These are phyloP conservation scores for Aspergillus udagawae DNA, from an alignment of 2,329 filamentous ascomycete species.

Conservation along the genomic window DNA sequence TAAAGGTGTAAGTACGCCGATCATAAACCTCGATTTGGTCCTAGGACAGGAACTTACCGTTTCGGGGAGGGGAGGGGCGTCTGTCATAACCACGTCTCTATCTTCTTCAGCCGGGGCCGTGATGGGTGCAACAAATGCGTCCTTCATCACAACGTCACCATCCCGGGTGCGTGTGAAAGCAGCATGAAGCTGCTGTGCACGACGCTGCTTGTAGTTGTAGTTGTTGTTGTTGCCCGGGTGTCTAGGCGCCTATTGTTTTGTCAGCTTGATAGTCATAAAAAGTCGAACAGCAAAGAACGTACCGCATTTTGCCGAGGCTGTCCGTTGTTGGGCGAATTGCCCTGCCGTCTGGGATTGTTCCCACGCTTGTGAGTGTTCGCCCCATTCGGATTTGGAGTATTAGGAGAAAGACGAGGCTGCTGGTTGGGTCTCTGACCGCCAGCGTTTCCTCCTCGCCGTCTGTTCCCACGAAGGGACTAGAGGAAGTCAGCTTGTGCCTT, in stretches of 20 bases:
- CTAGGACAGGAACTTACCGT: not conserved
- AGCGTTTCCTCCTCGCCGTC: not conserved
- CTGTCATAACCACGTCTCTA: not conserved
- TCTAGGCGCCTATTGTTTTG: not conserved
- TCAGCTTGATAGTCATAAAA: not conserved
- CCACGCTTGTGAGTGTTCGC: not conserved
- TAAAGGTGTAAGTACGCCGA: not conserved
- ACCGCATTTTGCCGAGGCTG: not conserved
- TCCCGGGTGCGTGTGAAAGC: not conserved
- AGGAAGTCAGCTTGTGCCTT: not conserved
- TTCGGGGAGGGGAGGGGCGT: not conserved
- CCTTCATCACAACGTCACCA: constrained; percentile 2
- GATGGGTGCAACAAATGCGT: not conserved
- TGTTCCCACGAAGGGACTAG: not conserved
- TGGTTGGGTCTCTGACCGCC: not conserved
- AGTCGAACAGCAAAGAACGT: not conserved
- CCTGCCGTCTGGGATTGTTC: not conserved
- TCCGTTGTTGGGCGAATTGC: not conserved
- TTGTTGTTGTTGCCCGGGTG: not conserved
- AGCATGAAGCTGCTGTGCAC: not conserved
- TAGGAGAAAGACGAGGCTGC: not conserved
- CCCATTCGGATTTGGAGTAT: not conserved
- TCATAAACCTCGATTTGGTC: not conserved
- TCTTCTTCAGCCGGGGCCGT: not conserved
- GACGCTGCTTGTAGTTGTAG: not conserved